A percentile compares a stretch with the other conserved stretches of the same genome.
phyloP scores from a whole-genome alignment of 2,329 filamentous ascomycete species.

The Colletotrichum siamense region DNA sequence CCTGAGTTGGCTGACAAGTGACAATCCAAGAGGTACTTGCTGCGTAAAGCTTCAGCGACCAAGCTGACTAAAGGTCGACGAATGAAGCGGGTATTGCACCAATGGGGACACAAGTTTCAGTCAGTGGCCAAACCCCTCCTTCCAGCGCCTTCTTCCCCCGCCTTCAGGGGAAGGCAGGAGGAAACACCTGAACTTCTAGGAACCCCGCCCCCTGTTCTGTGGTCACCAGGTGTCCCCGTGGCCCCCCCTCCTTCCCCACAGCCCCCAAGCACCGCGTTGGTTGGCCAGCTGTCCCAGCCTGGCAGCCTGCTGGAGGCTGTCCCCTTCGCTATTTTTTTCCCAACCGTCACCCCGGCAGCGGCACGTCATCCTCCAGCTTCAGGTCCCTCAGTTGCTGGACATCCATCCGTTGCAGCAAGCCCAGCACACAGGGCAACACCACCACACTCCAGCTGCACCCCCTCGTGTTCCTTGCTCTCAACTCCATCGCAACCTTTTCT shows the following conservation, averaged over 20 bases:
- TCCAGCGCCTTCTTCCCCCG: slow-evolving; percentile 5
- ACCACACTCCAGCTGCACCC: background rate
- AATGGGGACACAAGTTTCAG: background rate
- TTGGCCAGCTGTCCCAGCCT: background rate
- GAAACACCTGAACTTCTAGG: background rate
- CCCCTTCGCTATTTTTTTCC: background rate
- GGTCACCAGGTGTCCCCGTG: background rate
- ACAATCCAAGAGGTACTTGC: background rate
- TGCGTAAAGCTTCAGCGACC: background rate
- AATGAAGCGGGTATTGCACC: background rate
- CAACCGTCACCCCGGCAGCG: slow-evolving; percentile 16
- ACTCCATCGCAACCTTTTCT: background rate
- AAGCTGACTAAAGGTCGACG: background rate
- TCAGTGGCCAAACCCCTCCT: background rate
- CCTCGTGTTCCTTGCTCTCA: background rate
- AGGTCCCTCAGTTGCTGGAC: background rate
- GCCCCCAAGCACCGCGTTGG: background rate
- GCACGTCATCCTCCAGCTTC: slow-evolving; percentile 14
- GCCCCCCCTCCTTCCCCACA: background rate
- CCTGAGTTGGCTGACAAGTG: background rate
- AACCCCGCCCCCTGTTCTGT: background rate
- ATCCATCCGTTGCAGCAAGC: background rate
- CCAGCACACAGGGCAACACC: background rate
- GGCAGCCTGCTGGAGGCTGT: background rate
- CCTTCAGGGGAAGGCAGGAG: background rate